These are phyloP conservation scores for Apiospora pterosperma DNA, from an alignment of 2,329 filamentous ascomycete species.

Conservation along the genomic window DNA sequence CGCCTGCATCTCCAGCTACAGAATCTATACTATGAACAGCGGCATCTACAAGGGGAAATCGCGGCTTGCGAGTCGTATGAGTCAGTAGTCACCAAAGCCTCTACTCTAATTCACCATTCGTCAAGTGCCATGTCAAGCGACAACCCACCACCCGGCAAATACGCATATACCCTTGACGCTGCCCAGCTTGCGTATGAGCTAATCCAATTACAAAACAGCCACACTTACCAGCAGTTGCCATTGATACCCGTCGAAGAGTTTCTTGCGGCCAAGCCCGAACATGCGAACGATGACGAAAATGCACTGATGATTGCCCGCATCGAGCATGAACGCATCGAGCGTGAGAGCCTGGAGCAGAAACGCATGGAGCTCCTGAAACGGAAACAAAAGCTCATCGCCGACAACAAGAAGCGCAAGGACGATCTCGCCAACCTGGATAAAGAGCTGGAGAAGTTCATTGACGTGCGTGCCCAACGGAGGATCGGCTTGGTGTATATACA, in stretches of 20 bases:
- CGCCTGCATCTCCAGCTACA: conserved; percentile 87
- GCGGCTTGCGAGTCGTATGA: conserved; percentile 86
- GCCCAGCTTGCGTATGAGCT: conserved; percentile 17
- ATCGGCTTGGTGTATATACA: conserved; percentile 5
- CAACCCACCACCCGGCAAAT: neutral
- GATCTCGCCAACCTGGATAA: conserved; percentile 88
- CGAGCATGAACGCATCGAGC: conserved; percentile 81
- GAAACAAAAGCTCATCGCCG: conserved; percentile 59
- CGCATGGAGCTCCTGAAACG: conserved; percentile 70
- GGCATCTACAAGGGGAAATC: conserved; percentile 87
- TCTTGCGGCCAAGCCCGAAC: conserved; percentile 70
- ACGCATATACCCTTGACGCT: neutral
- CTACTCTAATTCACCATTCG: neutral
- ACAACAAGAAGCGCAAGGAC: conserved; percentile 90
- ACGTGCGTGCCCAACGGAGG: conserved; percentile 54
- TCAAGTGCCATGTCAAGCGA: neutral
- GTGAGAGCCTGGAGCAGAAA: conserved; percentile 81
- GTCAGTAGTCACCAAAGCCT: conserved; percentile 48
- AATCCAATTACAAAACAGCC: conserved; percentile 45
- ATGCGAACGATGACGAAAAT: conserved; percentile 69
- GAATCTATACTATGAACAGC: conserved; percentile 94
- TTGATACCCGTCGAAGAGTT: conserved; percentile 84
- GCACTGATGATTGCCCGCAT: conserved; percentile 87
- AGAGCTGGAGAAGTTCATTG: conserved; percentile 90
- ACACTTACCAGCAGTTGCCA: conserved; percentile 83